Conservation (phyloP, 1,284 basidiomycete species). For the Fomes fomentarius region DNA sequence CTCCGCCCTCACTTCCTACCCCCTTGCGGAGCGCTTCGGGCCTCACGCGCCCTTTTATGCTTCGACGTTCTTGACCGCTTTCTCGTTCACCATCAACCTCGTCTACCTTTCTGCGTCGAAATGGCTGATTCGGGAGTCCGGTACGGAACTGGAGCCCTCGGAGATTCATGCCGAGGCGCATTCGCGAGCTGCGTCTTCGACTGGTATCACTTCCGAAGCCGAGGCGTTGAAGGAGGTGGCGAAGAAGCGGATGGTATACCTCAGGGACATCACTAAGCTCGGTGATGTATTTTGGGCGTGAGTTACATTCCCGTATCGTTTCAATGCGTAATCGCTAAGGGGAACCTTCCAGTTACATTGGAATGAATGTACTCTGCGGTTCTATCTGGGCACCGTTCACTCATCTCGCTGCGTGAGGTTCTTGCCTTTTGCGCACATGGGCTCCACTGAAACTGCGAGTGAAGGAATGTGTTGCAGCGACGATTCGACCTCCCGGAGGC, state of each 20-base stretch:
- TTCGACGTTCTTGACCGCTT: slow-evolving; percentile 60
- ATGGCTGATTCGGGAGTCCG: slow-evolving; percentile 62
- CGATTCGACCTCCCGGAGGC: slow-evolving; percentile 66
- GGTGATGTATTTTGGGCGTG: slow-evolving; percentile 84
- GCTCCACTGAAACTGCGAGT: background rate
- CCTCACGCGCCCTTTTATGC: slow-evolving; percentile 75
- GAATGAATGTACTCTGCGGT: slow-evolving; percentile 74
- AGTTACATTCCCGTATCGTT: slow-evolving; percentile 31
- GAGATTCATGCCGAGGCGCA: slow-evolving; percentile 58
- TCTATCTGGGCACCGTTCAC: slow-evolving; percentile 79
- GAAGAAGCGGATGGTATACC: slow-evolving; percentile 60
- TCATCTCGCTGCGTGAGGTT: slow-evolving; percentile 72
- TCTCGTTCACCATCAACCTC: slow-evolving; percentile 71
- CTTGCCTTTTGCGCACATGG: background rate
- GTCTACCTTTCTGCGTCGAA: slow-evolving; percentile 65
- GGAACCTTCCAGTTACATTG: slow-evolving; percentile 57
- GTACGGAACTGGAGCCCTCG: slow-evolving; percentile 65
- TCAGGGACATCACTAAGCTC: slow-evolving; percentile 62
- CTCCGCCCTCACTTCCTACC: slow-evolving; percentile 74
- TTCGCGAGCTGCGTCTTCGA: slow-evolving; percentile 36
- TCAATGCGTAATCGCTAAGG: too few relatives aligned
- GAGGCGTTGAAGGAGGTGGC: slow-evolving; percentile 69
- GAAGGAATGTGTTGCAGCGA: slow-evolving; percentile 74
- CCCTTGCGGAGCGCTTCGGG: slow-evolving; percentile 70
- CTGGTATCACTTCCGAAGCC: slow-evolving; percentile 50